These are phyloP conservation scores for Thraustochytrium sp. DNA, from an alignment of 352 stramenopile genomes.

Conservation along the genomic window DNA sequence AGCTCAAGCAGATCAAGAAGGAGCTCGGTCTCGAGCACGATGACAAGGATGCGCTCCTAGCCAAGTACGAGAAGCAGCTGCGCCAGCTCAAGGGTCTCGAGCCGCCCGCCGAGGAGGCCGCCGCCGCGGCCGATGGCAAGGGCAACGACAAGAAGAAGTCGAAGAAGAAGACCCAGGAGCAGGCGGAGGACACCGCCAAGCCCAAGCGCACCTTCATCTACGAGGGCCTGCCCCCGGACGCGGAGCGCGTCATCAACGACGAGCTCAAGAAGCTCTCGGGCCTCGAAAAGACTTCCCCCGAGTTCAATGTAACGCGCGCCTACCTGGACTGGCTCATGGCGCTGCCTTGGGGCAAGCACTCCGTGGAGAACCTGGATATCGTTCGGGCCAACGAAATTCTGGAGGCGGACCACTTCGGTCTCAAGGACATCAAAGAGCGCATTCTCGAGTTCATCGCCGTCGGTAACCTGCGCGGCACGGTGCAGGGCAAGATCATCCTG, in stretches of 20 bases:
- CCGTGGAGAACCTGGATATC: conserved; percentile 94
- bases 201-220: background rate
- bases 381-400: conserved; percentile 80
- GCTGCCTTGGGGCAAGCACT: conserved; percentile 91
- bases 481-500: conserved; percentile 96
- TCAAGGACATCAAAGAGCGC: conserved; percentile 91
- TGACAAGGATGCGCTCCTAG: conserved; percentile 94
- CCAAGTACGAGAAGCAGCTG: conserved; percentile 87
- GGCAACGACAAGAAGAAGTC: background rate
- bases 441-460: conserved; percentile 99
- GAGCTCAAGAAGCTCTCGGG: conserved; percentile 94
- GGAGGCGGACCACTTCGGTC: conserved; percentile 94
- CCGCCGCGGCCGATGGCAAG: conserved; percentile 52
- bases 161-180: background rate
- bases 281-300: conserved; percentile 95
- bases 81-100: background rate
- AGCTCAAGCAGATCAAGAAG: conserved; percentile 99
- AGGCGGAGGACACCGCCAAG: background rate
- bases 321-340: conserved; percentile 98
- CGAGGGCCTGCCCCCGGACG: conserved; percentile 57
- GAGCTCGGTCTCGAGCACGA: conserved; percentile 98
- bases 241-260: conserved; percentile 90
- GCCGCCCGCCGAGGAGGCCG: conserved; percentile 51
- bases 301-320: conserved; percentile 97
- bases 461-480: conserved; percentile 87